Conservation (phyloP, 768 basidiomycete species). For the Phallus indusiatus region DNA sequence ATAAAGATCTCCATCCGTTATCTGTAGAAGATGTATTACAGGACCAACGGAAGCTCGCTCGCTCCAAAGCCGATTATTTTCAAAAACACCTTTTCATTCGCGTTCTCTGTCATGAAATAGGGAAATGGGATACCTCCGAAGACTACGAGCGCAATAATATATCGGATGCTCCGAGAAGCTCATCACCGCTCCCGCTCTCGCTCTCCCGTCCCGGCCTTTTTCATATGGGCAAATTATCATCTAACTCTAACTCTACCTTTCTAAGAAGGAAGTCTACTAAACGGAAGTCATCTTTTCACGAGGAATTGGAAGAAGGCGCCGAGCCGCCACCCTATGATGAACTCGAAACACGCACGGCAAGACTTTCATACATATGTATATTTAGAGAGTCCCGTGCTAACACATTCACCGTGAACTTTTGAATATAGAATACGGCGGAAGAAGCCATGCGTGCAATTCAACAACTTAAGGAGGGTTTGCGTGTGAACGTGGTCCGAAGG, state of each 20-base stretch:
- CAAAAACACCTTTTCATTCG: slow-evolving; percentile 60
- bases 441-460: slow-evolving; percentile 18
- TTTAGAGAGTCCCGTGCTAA: not conserved
- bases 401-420: slow-evolving; percentile 22
- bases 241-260: slow-evolving; percentile 22
- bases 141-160: slow-evolving; percentile 15
- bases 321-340: not conserved
- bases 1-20: slow-evolving; percentile 56
- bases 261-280: slow-evolving; percentile 12
- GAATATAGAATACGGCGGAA: slow-evolving; percentile 22
- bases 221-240: slow-evolving; percentile 17
- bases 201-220: slow-evolving; percentile 19
- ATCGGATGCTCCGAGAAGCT: slow-evolving; percentile 25
- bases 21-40: slow-evolving; percentile 64
- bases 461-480: slow-evolving; percentile 42
- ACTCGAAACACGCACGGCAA: not conserved
- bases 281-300: slow-evolving; percentile 6
- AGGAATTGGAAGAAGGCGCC: slow-evolving; percentile 4
- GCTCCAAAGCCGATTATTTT: slow-evolving; percentile 69
- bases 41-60: slow-evolving; percentile 31
- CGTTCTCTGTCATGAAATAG: slow-evolving; percentile 54
- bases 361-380: not conserved
- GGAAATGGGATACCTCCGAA: not conserved
- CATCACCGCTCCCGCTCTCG: slow-evolving; percentile 20
- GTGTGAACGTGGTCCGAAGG: slow-evolving; percentile 48